These are phyloP conservation scores for Xylogone sp. DNA, from an alignment of 2,329 filamentous ascomycete genomes.

Conservation along the genomic window DNA sequence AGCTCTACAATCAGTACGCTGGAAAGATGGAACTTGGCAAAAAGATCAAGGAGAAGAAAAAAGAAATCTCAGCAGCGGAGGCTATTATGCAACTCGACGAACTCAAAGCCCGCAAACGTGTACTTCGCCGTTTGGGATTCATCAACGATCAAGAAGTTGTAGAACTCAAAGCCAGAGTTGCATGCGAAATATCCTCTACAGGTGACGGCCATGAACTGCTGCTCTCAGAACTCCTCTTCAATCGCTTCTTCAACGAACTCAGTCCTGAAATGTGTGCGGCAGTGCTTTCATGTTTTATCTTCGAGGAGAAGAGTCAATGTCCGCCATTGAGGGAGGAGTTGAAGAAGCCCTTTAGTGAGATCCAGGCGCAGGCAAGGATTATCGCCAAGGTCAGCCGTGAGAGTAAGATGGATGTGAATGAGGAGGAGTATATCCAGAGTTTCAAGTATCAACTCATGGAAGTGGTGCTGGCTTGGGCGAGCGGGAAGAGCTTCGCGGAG, in stretches of 20 bases:
- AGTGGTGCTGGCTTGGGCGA: conserved; percentile 87
- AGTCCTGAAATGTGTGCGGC: conserved; percentile 83
- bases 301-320: conserved; percentile 90
- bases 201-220: conserved; percentile 83
- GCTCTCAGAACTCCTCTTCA: conserved; percentile 89
- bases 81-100: conserved; percentile 93
- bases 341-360: conserved; percentile 78
- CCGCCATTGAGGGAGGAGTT: conserved; percentile 77
- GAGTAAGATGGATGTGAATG: conserved; percentile 89
- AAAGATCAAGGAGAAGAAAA: conserved; percentile 85
- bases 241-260: conserved; percentile 96
- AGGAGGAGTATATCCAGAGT: conserved; percentile 85
- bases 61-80: conserved; percentile 78
- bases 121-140: conserved; percentile 88
- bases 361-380: conserved; percentile 80
- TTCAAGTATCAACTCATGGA: conserved; percentile 98
- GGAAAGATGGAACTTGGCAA: conserved; percentile 71
- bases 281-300: conserved; percentile 90
- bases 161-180: conserved; percentile 93
- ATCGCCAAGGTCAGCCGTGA: conserved; percentile 94
- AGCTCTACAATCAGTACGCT: conserved; percentile 83
- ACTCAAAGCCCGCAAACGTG: conserved; percentile 91
- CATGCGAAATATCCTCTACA: conserved; percentile 92
- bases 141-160: conserved; percentile 96
- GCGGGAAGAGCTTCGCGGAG: conserved; percentile 83